Evolutionary conservation across 495 filamentous ascomycete species (phyloP).

Genomic region (Jackrogersella multiformis): DNA sequence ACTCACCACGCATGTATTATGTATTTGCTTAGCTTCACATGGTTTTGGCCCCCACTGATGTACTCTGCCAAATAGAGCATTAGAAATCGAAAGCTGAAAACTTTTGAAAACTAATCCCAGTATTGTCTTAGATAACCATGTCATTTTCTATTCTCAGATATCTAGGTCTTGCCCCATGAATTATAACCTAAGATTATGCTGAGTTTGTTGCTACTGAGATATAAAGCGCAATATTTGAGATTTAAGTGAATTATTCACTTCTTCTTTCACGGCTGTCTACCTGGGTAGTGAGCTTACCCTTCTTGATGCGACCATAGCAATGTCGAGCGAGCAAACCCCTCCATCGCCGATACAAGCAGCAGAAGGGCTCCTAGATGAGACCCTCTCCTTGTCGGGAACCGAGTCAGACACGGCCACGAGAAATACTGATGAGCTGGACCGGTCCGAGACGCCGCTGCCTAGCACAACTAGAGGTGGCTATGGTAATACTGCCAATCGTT

Average conservation of each 20-base stretch:
- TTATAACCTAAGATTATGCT: not conserved
- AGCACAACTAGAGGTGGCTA: too few relatives aligned
- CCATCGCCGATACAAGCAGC: not conserved
- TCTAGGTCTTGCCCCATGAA: not conserved
- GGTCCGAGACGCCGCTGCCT: slow-evolving; percentile 1
- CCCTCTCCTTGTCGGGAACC: too few relatives aligned
- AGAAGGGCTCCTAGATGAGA: not conserved
- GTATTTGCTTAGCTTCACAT: not conserved
- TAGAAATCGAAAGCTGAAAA: not conserved
- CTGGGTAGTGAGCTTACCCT: too few relatives aligned
- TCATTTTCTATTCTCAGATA: not conserved
- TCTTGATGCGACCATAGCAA: not conserved
- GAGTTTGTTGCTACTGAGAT: not conserved
- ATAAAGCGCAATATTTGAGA: not conserved
- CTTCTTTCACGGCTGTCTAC: too few relatives aligned
- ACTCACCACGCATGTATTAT: too few relatives aligned
- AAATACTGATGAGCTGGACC: not conserved
- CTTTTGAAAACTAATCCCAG: not conserved
- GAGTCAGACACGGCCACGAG: not conserved
- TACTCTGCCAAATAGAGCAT: not conserved
- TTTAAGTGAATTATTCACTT: too few relatives aligned
- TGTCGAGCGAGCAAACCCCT: not conserved
- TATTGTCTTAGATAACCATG: not conserved
- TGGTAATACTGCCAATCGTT: too few relatives aligned
- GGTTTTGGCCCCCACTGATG: not conserved